Evolutionary conservation across 2,329 filamentous ascomycete species (phyloP), one percentile per base, ranked within the genome.

Genomic region (Claviceps lovelessii): DNA sequence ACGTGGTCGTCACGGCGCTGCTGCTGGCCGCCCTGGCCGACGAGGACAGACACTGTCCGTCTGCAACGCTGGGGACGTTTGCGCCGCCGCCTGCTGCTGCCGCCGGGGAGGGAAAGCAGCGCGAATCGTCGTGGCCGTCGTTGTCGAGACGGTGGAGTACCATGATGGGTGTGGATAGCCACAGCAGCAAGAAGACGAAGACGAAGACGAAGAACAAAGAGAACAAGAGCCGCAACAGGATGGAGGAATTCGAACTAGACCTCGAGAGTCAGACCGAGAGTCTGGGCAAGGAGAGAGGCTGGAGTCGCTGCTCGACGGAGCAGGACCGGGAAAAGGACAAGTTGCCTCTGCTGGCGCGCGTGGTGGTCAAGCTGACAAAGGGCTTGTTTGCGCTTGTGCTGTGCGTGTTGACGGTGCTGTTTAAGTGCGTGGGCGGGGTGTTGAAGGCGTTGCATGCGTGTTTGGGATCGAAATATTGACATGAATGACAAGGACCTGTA

Each of bases 201-300:
- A 9, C 6, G 56, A 63, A 58, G 5, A 5, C 31, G 5, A 29
- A 33, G n/a, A 56, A 55, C 47, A 64, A 58, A 37, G 15, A 33
- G 23, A 56, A 55, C 48, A 65, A 62, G 61, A 68, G 67, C 60
- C 65, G 66, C 54, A 65, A 65, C 41, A 73, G 72, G 59, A 73
- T 79, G 63, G 77, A 83, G 59, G 74, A 77, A 60, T 77, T 83
- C 55, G 81, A 71, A 64, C 68, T 84, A 42, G 81, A 85, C 59
- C 65, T 85, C 5, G 81, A 84, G 67, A 84, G 80, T 63, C 81
- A 84, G 66, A 70, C 72, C 53, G 76, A 73, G 58, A 76, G 70
- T 58, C 56, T 67, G 29, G 63, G 63, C 41, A 72, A 67, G 58
- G 51, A 53, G n/a, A 64, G 70, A 45, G 62, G 65, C 53, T 70